These are phyloP conservation scores for Aspergillus asperescens DNA, from an alignment of 495 filamentous ascomycete genomes.

Conservation along the genomic window DNA sequence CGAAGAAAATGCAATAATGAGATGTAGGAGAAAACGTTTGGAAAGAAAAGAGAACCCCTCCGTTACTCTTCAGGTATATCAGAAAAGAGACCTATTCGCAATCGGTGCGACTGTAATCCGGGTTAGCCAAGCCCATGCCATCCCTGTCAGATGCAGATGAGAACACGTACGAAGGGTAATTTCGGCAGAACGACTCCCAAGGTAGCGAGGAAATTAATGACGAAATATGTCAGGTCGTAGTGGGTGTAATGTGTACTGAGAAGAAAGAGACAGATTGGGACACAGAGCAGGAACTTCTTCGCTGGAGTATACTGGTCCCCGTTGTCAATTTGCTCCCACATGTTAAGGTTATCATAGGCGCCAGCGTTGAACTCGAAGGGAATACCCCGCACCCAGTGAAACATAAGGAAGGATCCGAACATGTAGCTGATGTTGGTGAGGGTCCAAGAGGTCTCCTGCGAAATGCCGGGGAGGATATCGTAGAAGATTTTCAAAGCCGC, in stretches of 20 bases:
- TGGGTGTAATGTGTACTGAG: constrained; percentile 98
- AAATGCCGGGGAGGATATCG: constrained; percentile 89
- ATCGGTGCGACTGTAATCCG: constrained; percentile 37
- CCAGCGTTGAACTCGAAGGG: constrained; percentile 99
- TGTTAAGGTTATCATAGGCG: constrained; percentile 97
- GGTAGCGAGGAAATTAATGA: constrained; percentile 90
- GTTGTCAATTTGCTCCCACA: constrained; percentile 99
- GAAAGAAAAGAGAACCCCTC: constrained; percentile 14
- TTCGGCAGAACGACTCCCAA: constrained; percentile 92
- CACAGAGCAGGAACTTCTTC: constrained; percentile 94
- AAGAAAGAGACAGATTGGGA: constrained; percentile 89
- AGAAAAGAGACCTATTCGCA: constrained; percentile 48
- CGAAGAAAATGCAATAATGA: constrained; percentile 18
- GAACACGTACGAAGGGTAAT: constrained; percentile 68
- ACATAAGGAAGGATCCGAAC: constrained; percentile 98
- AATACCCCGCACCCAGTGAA: constrained; percentile 95
- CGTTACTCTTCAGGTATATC: constrained; percentile 41
- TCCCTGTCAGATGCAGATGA: not conserved
- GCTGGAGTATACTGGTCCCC: constrained; percentile 97
- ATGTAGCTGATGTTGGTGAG: constrained; percentile 98
- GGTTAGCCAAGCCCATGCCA: constrained; percentile 22
- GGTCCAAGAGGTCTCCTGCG: constrained; percentile 97
- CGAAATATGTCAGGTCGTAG: constrained; percentile 93
- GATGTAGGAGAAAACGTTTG: constrained; percentile 11
- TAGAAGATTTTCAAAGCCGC: constrained; percentile 86